Percentiles rank a stretch among this genome's conserved stretches.
Conservation (phyloP, 768 basidiomycete species). For the Mycena rebaudengoi region DNA sequence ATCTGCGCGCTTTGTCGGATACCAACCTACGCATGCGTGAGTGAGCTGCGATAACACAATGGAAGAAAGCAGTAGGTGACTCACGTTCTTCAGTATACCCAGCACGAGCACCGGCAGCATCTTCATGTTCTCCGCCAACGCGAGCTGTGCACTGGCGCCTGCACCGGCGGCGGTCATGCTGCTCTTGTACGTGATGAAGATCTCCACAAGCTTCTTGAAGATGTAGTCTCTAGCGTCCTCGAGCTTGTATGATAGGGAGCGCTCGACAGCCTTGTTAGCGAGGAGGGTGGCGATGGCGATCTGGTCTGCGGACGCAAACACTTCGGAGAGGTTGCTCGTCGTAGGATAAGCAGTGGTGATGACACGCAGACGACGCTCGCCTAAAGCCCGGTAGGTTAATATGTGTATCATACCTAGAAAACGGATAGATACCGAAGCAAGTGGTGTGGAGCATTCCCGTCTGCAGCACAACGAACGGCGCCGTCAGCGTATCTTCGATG, state of each 20-base stretch:
- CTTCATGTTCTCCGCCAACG: constrained; percentile 93
- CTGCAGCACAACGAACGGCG: constrained; percentile 93
- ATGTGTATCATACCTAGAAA: not conserved
- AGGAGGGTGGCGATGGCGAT: constrained; percentile 84
- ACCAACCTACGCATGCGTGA: constrained; percentile 73
- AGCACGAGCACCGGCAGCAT: constrained; percentile 92
- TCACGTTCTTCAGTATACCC: constrained; percentile 92
- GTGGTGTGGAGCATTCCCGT: constrained; percentile 96
- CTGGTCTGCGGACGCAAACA: constrained; percentile 92
- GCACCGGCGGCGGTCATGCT: constrained; percentile 95
- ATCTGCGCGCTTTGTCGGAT: constrained; percentile 96
- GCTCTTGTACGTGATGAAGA: constrained; percentile 89
- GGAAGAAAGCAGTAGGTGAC: constrained; percentile 31
- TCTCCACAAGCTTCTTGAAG: constrained; percentile 84
- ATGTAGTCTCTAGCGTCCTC: constrained; percentile 91
- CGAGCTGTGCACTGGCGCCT: constrained; percentile 93
- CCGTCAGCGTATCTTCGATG: constrained; percentile 92
- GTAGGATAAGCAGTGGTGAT: constrained; percentile 89
- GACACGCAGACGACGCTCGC: constrained; percentile 91
- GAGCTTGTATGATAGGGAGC: constrained; percentile 82
- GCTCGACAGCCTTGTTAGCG: constrained; percentile 93
- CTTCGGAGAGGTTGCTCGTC: constrained; percentile 86
- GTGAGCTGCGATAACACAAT: not conserved
- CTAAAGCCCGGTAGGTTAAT: constrained; percentile 33
- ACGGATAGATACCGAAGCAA: constrained; percentile 68